These are phyloP conservation scores for Aspergillus sp. DNA, from an alignment of 2,329 filamentous ascomycete genomes.

Conservation along the genomic window DNA sequence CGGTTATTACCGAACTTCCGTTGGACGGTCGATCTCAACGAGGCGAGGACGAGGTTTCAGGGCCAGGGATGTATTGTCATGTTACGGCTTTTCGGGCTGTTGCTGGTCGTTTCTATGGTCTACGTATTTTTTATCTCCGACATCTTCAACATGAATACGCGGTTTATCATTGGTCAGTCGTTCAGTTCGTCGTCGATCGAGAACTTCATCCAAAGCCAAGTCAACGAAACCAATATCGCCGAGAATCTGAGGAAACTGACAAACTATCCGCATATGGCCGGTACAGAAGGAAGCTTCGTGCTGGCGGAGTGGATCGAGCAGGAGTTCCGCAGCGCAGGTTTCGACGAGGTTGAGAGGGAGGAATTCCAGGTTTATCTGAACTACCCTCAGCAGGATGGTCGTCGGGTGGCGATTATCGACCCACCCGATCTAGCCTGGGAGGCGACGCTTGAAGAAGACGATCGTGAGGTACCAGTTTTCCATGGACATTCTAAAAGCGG, in stretches of 20 bases:
- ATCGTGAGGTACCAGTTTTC: conserved; percentile 70
- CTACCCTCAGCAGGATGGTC: conserved; percentile 71
- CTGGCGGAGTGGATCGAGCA: conserved; percentile 77
- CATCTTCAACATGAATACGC: conserved; percentile 63
- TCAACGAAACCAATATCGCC: conserved; percentile 63
- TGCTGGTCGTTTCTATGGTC: conserved; percentile 68
- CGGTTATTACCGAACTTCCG: conserved; percentile 38
- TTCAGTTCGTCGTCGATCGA: conserved; percentile 81
- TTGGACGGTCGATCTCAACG: conserved; percentile 33
- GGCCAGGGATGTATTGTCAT: conserved; percentile 59
- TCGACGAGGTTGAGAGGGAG: conserved; percentile 71
- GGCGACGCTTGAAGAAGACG: conserved; percentile 75
- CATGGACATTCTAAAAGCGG: conserved; percentile 85
- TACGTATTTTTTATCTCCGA: conserved; percentile 84
- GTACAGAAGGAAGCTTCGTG: conserved; percentile 86
- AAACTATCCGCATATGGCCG: conserved; percentile 80
- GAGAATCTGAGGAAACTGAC: conserved; percentile 72
- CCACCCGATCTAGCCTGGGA: conserved; percentile 64
- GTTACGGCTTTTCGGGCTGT: conserved; percentile 65
- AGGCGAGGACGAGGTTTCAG: conserved; percentile 29
- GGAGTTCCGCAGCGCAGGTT: conserved; percentile 62
- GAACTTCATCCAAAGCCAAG: conserved; percentile 63
- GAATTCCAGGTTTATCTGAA: conserved; percentile 87
- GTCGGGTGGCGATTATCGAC: conserved; percentile 73
- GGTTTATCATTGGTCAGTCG: conserved; percentile 58